Base-by-base conservation (phyloP, 2,329 filamentous ascomycete species). In the Neurospora crassa region DNA sequence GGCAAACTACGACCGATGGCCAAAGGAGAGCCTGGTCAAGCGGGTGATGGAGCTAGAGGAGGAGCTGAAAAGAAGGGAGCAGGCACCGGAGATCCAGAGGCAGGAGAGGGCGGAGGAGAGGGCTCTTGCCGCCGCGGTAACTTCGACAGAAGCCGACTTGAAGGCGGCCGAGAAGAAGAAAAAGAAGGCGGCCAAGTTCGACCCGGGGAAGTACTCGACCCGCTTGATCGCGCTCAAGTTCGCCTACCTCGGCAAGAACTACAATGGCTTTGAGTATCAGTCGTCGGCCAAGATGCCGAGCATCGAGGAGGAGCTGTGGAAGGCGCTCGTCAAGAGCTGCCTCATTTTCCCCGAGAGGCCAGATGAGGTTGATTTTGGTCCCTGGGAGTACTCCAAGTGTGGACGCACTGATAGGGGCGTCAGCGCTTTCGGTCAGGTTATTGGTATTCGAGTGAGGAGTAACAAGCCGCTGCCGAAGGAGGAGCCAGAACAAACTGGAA, bases 361-460 rank as follows among this genome's bases (percentile, higher is more conserved):
- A 20, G 84, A 88, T 11, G 82, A 87, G 70, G 84, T 97, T 37
- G 91, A 92, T 80, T 97, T 93, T 87, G 89, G 92, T 42, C 90
- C 90, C 8, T 94, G 90, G 80, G 92, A 97, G 73, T 99, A 98
- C 80, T 94, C 92, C 43, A 99, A 99, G 81, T 97, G 95, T 78
- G 96, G 96, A 1, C 87, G 96, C 74, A 99, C 96, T 20, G 96
- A 99, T 79, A 87, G 90, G 70, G 96, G 96, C 14, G 96, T 99
- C 43, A 97, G 94, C 80, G 94, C 96, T 3, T 99, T 99, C 82
- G 96, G 96, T 0, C 96, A 99, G 83, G 96, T 99, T 71, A 89
- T 99, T 77, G 92, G 90, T 0, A 82, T 99, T 53, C 84, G 91
- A 70, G 90, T 99, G 18, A 86, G 95, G 78, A 97, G 94, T 80